Evolutionary conservation across 2,329 filamentous ascomycete species (phyloP).

Genomic region (Fusarium citri): DNA sequence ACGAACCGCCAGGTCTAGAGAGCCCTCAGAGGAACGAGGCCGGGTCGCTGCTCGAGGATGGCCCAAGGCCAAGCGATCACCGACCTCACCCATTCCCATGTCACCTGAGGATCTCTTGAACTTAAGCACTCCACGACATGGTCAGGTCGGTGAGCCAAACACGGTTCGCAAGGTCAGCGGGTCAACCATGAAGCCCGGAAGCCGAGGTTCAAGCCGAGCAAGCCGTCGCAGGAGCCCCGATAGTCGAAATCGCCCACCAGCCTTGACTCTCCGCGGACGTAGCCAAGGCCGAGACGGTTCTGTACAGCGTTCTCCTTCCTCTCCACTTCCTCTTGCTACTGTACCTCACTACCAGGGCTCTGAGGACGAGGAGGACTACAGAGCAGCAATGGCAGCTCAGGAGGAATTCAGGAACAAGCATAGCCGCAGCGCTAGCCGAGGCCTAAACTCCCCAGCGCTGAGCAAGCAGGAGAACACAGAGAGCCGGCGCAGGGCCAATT

Average conservation of each 20-base stretch:
- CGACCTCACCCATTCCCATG: constrained; percentile 93
- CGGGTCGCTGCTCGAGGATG: constrained; percentile 73
- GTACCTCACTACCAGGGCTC: constrained; percentile 56
- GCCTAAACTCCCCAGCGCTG: constrained; percentile 52
- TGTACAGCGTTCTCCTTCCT: constrained; percentile 78
- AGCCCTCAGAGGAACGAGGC: constrained; percentile 77
- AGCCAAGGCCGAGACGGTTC: constrained; percentile 70
- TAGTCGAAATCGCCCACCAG: constrained; percentile 53
- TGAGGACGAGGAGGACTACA: constrained; percentile 74
- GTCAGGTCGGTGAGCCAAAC: constrained; percentile 53
- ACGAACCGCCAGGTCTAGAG: constrained; percentile 65
- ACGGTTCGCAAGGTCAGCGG: constrained; percentile 59
- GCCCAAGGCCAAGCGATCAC: constrained; percentile 83
- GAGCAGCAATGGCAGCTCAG: constrained; percentile 63
- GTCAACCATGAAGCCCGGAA: constrained; percentile 51
- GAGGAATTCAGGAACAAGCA: constrained; percentile 68
- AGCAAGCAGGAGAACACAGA: constrained; percentile 54
- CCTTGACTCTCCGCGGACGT: constrained; percentile 69
- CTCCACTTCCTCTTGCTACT: constrained; percentile 78
- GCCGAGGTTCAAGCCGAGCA: constrained; percentile 63
- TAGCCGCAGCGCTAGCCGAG: constrained; percentile 63
- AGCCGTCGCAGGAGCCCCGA: constrained; percentile 62
- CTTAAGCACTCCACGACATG: constrained; percentile 61
- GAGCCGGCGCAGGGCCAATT: constrained; percentile 51
- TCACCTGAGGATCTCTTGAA: constrained; percentile 85